phyloP scores from a whole-genome alignment of 495 filamentous ascomycete genomes.

The Arthonia radiata region DNA sequence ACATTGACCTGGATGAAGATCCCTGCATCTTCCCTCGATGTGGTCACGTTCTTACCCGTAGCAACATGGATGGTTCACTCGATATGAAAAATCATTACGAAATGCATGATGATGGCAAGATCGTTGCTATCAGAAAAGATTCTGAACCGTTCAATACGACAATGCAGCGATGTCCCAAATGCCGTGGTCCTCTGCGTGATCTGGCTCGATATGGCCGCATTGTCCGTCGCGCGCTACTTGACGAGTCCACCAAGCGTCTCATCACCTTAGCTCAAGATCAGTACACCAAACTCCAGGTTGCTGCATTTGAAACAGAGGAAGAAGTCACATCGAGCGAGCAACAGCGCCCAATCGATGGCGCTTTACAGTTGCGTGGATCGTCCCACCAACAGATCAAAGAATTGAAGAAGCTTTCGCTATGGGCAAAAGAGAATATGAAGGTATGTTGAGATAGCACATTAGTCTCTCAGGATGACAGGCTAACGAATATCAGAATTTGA shows the following conservation, averaged over 20 bases:
- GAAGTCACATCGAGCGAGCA: too few species aligned
- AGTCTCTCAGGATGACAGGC: too few species aligned
- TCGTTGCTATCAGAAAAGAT: constrained; percentile 17
- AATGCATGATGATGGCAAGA: constrained; percentile 18
- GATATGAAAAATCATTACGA: constrained; percentile 32
- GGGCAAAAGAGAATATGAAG: too few species aligned
- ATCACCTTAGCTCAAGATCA: constrained; percentile 23
- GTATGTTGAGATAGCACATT: too few species aligned
- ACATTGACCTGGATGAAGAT: constrained; percentile 29
- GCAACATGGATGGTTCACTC: constrained; percentile 42
- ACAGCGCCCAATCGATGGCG: too few species aligned
- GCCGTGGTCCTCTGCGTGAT: constrained; percentile 33
- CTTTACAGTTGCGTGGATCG: too few species aligned
- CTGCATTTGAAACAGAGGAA: too few species aligned
- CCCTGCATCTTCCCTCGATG: constrained; percentile 40
- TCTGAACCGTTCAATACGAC: constrained; percentile 26
- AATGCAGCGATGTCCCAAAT: constrained; percentile 35
- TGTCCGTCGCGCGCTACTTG: constrained; percentile 33
- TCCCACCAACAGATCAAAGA: too few species aligned
- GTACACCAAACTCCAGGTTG: too few species aligned
- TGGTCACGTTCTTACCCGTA: constrained; percentile 37
- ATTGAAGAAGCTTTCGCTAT: too few species aligned
- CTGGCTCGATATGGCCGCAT: constrained; percentile 44
- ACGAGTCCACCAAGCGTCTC: constrained; percentile 46
- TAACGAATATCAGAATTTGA: too few species aligned